Base-by-base conservation (phyloP, 116 monocot species). In the Dioscorea cayenensis region DNA sequence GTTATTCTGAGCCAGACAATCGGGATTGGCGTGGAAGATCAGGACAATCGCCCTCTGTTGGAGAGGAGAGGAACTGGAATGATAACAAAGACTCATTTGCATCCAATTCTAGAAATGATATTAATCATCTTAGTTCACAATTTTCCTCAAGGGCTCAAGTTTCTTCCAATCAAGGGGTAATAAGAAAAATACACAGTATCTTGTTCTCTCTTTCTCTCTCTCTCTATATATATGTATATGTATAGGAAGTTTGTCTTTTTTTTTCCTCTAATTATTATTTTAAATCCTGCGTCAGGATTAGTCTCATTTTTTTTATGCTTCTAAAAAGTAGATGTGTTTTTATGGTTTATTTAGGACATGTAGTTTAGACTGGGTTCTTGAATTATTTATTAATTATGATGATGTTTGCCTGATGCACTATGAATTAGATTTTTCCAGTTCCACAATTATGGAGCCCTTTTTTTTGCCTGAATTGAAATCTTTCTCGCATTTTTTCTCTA, bases 11-110 rank as follows among this genome's bases (percentile, higher is more conserved):
- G 66, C 76, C 92, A 50, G 95, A 95, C 68, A 95, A 78, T 67
- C 87, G 92, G 72, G 95, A 92, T 78, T 95, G 95, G 95, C 89
- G 90, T 73, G 81, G 83, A 18, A 83, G 84, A 28, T 78, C 87
- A n/a, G 83, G 68, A 63, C 84, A 86, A 69, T 28, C 68, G 27
- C 75, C 82, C 5, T 51, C 84, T n/a, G 55, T 36, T 77, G 76
- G 67, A 74, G 92, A 90, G 29, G 92, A 95, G 67, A 88, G 80
- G 55, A 85, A 92, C 55, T 92, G 95, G 92, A 83, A 84, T 75
- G 59, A 89, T 22, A 74, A 71, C 70, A 87, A 86, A 66, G 85
- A 77, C 38, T 79, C 82, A 38, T 43, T 43, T 43, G 43, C 43
- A 8, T 43, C 8, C 43, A 70, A 59, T 77, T 32, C 59, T 49